phyloP scores from a whole-genome alignment of 148 eudicot species.

The Cornus florida region DNA sequence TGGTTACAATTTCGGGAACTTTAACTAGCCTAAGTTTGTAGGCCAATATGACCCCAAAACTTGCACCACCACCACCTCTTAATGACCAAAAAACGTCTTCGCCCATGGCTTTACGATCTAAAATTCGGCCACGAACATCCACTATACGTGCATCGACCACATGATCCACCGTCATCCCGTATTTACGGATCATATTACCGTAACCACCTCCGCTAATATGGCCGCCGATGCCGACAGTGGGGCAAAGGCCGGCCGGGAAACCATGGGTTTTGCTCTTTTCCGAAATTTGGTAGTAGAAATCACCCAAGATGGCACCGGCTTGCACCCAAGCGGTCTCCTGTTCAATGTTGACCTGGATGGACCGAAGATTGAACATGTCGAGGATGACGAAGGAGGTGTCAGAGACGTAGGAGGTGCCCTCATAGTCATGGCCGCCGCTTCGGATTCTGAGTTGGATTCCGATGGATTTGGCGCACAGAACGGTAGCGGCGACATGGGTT shows the following conservation, averaged over 20 bases:
- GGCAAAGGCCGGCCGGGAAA: conserved; percentile 21
- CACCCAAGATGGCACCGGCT: conserved; percentile 28
- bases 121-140: too few relatives aligned
- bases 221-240: neutral
- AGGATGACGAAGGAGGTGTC: neutral
- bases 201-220: too few relatives aligned
- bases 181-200: too few relatives aligned
- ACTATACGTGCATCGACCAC: too few relatives aligned
- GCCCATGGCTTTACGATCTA: too few relatives aligned
- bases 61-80: neutral
- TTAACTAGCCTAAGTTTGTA: conserved; percentile 17
- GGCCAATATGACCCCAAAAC: conserved; percentile 38
- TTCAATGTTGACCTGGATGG: neutral
- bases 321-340: conserved; percentile 20
- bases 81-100: too few relatives aligned
- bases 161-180: too few relatives aligned
- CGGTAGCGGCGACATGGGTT: conserved; percentile 21
- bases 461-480: neutral
- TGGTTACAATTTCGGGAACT: conserved; percentile 2
- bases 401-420: conserved; percentile 19
- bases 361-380: conserved; percentile 16
- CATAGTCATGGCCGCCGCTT: neutral
- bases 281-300: conserved; percentile 22
- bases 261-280: conserved; percentile 16
- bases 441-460: too few relatives aligned